A percentile compares a stretch with the other conserved stretches of the same genome.
Conservation (phyloP, 441 rosid genomes). For the Bocquillonia castaneifolia region DNA sequence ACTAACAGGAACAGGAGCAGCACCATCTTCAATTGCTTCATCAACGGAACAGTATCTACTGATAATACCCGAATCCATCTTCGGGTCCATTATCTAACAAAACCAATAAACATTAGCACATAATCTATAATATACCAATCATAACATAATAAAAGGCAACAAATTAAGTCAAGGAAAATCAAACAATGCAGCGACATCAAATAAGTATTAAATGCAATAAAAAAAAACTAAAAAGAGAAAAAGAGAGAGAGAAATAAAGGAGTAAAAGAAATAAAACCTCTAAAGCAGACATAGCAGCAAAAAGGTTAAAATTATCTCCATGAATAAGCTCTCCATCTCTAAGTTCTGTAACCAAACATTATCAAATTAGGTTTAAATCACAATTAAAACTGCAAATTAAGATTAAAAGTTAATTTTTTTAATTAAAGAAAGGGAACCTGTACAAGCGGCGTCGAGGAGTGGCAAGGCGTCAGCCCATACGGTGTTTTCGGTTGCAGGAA, state of each 20-base stretch:
- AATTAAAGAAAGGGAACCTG: constrained; percentile 29
- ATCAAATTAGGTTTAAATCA: not conserved
- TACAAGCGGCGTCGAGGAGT: constrained; percentile 72
- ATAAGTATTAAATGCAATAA: not conserved
- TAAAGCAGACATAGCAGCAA: constrained; percentile 96
- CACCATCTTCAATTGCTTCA: constrained; percentile 89
- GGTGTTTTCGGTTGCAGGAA: constrained; percentile 62
- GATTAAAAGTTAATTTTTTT: not conserved
- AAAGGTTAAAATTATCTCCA: constrained; percentile 94
- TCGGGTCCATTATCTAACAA: constrained; percentile 94
- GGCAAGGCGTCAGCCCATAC: constrained; percentile 88
- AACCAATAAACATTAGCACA: constrained; percentile 18
- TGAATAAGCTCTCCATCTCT: constrained; percentile 85
- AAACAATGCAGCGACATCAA: too few species aligned
- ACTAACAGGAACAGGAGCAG: constrained; percentile 79
- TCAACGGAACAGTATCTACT: constrained; percentile 72
- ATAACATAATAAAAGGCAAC: constrained; percentile 6
- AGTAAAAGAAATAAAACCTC: constrained; percentile 46
- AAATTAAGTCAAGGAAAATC: not conserved
- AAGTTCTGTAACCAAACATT: constrained; percentile 50
- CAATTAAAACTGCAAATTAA: not conserved
- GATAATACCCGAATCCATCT: constrained; percentile 96
- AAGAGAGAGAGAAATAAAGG: not conserved
- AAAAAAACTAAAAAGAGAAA: not conserved
- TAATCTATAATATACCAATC: constrained; percentile 4